Evolutionary conservation across 768 basidiomycete species (phyloP).

Genomic region (Brasilioporus rufonigricans): DNA sequence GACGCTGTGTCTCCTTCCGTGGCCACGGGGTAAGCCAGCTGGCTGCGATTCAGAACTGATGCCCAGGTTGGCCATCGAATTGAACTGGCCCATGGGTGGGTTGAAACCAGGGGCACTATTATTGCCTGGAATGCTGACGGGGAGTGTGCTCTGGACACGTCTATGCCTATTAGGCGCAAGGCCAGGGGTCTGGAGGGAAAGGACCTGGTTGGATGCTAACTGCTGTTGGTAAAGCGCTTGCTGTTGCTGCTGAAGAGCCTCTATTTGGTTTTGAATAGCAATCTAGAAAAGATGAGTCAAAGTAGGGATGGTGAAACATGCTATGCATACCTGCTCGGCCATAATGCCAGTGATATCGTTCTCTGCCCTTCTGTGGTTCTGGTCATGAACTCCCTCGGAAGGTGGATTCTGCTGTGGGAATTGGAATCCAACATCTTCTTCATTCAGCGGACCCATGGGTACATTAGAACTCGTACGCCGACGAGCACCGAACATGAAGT

Average conservation of each 20-base stretch:
- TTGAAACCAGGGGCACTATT: slow-evolving; percentile 35
- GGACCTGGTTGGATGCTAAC: slow-evolving; percentile 81
- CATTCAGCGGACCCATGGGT: slow-evolving; percentile 68
- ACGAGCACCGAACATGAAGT: slow-evolving; percentile 83
- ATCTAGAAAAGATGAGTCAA: slow-evolving; percentile 48
- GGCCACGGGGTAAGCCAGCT: slow-evolving; percentile 71
- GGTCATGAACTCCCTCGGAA: slow-evolving; percentile 32
- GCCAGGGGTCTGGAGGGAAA: slow-evolving; percentile 77
- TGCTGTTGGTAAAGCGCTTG: slow-evolving; percentile 89
- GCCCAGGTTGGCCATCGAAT: slow-evolving; percentile 47
- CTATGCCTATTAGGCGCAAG: slow-evolving; percentile 73
- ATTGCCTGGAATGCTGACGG: slow-evolving; percentile 49
- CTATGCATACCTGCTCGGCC: slow-evolving; percentile 80
- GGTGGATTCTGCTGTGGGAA: slow-evolving; percentile 66
- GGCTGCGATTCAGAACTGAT: slow-evolving; percentile 64
- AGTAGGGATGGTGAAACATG: background rate
- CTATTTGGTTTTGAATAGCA: slow-evolving; percentile 87
- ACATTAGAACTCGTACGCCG: slow-evolving; percentile 49
- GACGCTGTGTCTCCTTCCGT: slow-evolving; percentile 87
- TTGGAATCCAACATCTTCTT: slow-evolving; percentile 80
- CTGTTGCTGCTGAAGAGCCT: slow-evolving; percentile 86
- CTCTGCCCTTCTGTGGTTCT: slow-evolving; percentile 54
- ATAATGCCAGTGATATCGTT: slow-evolving; percentile 85
- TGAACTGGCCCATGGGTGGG: slow-evolving; percentile 63
- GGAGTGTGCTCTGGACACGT: slow-evolving; percentile 84